Evolutionary conservation across 1,284 basidiomycete species (phyloP).

Genomic region (Tilletia indica): DNA sequence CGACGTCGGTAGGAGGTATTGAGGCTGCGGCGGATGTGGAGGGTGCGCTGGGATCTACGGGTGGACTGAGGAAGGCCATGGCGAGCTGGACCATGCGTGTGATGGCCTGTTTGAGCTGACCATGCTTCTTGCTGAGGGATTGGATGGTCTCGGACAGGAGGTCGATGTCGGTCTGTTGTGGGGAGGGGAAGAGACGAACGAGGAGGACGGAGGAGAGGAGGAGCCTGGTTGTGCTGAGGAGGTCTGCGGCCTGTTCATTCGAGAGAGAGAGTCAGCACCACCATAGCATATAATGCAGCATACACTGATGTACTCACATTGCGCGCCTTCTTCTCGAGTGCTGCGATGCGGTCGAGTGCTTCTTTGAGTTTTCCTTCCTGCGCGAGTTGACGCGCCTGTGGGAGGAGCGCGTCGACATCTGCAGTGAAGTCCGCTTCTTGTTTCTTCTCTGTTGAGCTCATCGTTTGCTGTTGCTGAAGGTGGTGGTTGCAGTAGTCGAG

Average conservation of each 20-base stretch:
- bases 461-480: neutral
- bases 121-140: constrained; percentile 81
- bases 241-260: constrained; percentile 75
- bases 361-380: constrained; percentile 73
- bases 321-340: constrained; percentile 90
- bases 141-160: constrained; percentile 43
- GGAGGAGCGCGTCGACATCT: constrained; percentile 60
- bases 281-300: neutral
- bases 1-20: constrained; percentile 65
- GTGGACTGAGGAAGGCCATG: constrained; percentile 45
- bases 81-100: constrained; percentile 72
- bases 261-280: neutral
- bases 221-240: constrained; percentile 81
- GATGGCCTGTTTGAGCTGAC: constrained; percentile 86
- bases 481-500: neutral
- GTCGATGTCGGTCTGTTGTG: constrained; percentile 36
- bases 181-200: constrained; percentile 38
- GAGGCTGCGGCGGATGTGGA: neutral
- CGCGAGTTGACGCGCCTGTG: constrained; percentile 59
- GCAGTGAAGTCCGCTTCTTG: constrained; percentile 63
- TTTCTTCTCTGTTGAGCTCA: constrained; percentile 55
- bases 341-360: constrained; percentile 83
- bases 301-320: constrained; percentile 66
- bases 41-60: constrained; percentile 18
- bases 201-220: constrained; percentile 67